These are phyloP conservation scores for Calonectria pseudoturangicola DNA, from an alignment of 2,329 filamentous ascomycete species.

Conservation along the genomic window DNA sequence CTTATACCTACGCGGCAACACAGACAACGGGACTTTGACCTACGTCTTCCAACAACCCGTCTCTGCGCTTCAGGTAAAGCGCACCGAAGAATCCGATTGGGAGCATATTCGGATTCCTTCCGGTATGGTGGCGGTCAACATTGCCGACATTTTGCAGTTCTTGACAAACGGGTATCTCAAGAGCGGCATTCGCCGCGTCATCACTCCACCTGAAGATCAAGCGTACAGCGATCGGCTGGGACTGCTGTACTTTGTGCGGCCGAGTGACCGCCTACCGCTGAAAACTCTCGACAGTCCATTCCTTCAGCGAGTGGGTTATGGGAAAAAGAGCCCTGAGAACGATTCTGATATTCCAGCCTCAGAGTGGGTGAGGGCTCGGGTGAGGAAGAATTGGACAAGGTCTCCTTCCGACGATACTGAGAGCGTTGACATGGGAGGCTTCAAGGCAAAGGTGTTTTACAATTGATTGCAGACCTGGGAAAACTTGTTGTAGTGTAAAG, in stretches of 20 bases:
- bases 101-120: not conserved
- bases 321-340: not conserved
- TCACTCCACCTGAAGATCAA: not conserved
- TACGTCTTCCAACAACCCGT: slow-evolving; percentile 13
- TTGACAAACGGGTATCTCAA: slow-evolving; percentile 7
- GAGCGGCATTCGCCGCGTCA: not conserved
- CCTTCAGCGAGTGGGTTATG: not conserved
- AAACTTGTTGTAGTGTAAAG: not conserved
- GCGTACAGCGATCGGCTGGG: slow-evolving; percentile 3
- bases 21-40: not conserved
- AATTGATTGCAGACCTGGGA: not conserved
- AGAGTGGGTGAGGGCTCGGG: slow-evolving; percentile 7
- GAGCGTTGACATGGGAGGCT: not conserved
- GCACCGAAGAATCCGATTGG: not conserved
- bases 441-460: slow-evolving; percentile 18
- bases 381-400: slow-evolving; percentile 6
- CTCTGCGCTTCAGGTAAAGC: slow-evolving; percentile 8
- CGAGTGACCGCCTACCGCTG: not conserved
- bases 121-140: slow-evolving; percentile 4
- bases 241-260: not conserved
- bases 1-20: not conserved
- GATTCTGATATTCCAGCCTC: not conserved
- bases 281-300: slow-evolving; percentile 5
- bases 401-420: slow-evolving; percentile 7
- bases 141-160: slow-evolving; percentile 2